Base-by-base conservation (phyloP, 1,284 basidiomycete species). In the Rhodotorula sp. region DNA sequence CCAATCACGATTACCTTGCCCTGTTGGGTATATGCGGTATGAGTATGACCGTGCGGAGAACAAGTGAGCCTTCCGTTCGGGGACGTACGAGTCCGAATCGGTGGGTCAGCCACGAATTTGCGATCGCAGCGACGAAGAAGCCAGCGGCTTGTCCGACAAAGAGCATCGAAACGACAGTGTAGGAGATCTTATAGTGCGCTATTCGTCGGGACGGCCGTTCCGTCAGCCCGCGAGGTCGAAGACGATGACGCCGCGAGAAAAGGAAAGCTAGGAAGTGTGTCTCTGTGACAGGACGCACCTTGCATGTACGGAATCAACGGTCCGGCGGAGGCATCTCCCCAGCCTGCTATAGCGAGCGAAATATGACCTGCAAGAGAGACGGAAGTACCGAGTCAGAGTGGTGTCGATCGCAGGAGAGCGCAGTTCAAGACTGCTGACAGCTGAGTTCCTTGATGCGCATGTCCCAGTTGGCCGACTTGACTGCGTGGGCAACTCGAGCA, bases 301-400 rank as follows among this genome's bases (percentile, higher is more conserved):
- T 69, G 71, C 22, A 75, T 71, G 55, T 73, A 75, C 0, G 74
- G 72, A 8, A 75, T 71, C n/a, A 73, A 53, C 0, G 72, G 69
- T 1, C 72, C 72, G 0, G 61, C 53, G 8, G 49, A 53, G 0
- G 72, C 62, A 22, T 75, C 74, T 7, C 48, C 51, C 72, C 71
- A 75, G 5, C 74, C 74, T 0, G 74, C 74, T 17, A 70, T 68
- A 45, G 68, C 61, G n/a, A 63, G 62, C 7, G 62, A 64, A 45
- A 49, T 26, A n/a, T 64, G 45, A 20, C 62, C 62, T 64, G 62
- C 10, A 2, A 18, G 37, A 22, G n/a, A 24, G 17, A 20, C 2
- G n/a, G 22, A 3, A 42, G 14, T 42, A 12, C 37, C 10, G 37
- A 12, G 54, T 49, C 45, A 42, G 54, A 42, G 54, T 17, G 1